Conservation (phyloP, 2,329 filamentous ascomycete genomes). For the Onygenales sp. region DNA sequence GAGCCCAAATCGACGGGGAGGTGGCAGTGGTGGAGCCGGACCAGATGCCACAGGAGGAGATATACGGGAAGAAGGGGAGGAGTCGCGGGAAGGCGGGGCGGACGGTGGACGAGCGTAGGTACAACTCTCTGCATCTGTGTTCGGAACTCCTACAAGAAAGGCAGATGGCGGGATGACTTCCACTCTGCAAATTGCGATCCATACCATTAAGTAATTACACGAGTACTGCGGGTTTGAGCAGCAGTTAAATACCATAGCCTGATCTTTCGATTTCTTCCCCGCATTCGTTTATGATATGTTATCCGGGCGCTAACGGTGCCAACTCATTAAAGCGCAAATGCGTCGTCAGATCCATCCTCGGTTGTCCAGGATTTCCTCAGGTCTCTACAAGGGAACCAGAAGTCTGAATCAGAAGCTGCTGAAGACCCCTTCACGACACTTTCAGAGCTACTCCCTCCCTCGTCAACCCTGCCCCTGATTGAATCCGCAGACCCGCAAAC, state of each 20-base stretch:
- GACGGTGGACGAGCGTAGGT: slow-evolving; percentile 99
- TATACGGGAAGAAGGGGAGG: slow-evolving; percentile 79
- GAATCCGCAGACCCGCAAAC: slow-evolving; percentile 55
- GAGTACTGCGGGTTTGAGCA: not conserved
- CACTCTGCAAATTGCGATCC: not conserved
- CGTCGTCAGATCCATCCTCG: slow-evolving; percentile 59
- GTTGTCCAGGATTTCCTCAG: slow-evolving; percentile 82
- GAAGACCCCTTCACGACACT: slow-evolving; percentile 71
- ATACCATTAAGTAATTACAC: slow-evolving; percentile 9
- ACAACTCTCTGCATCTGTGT: slow-evolving; percentile 28
- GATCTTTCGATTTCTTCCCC: not conserved
- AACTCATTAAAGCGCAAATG: slow-evolving; percentile 45
- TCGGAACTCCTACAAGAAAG: not conserved
- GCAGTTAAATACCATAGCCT: not conserved
- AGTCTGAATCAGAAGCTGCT: slow-evolving; percentile 37
- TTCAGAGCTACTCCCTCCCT: slow-evolving; percentile 70
- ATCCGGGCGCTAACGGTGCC: slow-evolving; percentile 32
- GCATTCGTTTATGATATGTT: not conserved
- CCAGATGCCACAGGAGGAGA: slow-evolving; percentile 84
- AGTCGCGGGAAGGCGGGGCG: slow-evolving; percentile 81
- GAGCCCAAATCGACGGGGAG: slow-evolving; percentile 46
- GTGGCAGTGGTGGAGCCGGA: slow-evolving; percentile 70
- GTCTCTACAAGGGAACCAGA: slow-evolving; percentile 57
- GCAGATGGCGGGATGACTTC: not conserved
- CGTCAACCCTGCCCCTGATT: slow-evolving; percentile 68